A percentile compares a stretch with the other conserved stretches of the same genome.
Conservation (phyloP, 805 yeast species). For the Kluyveromyces nonfermentans region DNA sequence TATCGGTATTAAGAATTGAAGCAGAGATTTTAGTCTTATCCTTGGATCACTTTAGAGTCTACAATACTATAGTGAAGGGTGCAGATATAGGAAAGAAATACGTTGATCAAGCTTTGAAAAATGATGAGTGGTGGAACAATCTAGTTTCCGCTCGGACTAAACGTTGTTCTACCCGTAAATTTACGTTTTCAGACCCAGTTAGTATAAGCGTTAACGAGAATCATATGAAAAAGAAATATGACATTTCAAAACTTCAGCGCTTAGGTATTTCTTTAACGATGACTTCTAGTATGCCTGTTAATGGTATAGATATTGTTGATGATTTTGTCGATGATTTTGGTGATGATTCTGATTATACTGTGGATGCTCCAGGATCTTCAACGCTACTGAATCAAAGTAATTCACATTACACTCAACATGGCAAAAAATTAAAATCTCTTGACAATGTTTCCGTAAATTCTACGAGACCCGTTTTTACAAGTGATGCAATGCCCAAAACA, state of each 20-base stretch:
- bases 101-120: slow-evolving; percentile 41
- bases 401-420: not conserved
- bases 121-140: slow-evolving; percentile 85
- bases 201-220: slow-evolving; percentile 16
- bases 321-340: slow-evolving; percentile 25
- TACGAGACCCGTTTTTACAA: slow-evolving; percentile 52
- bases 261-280: slow-evolving; percentile 73
- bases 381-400: slow-evolving; percentile 6
- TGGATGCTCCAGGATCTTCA: slow-evolving; percentile 1
- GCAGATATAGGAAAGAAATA: slow-evolving; percentile 33
- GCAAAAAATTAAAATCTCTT: not conserved
- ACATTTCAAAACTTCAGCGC: slow-evolving; percentile 57
- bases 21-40: slow-evolving; percentile 74
- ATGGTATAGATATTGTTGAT: slow-evolving; percentile 17
- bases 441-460: slow-evolving; percentile 8
- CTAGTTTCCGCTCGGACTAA: slow-evolving; percentile 47
- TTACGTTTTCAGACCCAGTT: slow-evolving; percentile 26
- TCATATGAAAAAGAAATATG: slow-evolving; percentile 21
- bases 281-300: slow-evolving; percentile 48
- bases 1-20: slow-evolving; percentile 72
- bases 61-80: slow-evolving; percentile 74
- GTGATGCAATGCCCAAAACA: slow-evolving; percentile 63
- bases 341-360: slow-evolving; percentile 19
- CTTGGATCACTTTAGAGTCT: slow-evolving; percentile 47
- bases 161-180: slow-evolving; percentile 20